Conservation (phyloP, 352 stramenopile species). For the Phytophthora sojae region DNA sequence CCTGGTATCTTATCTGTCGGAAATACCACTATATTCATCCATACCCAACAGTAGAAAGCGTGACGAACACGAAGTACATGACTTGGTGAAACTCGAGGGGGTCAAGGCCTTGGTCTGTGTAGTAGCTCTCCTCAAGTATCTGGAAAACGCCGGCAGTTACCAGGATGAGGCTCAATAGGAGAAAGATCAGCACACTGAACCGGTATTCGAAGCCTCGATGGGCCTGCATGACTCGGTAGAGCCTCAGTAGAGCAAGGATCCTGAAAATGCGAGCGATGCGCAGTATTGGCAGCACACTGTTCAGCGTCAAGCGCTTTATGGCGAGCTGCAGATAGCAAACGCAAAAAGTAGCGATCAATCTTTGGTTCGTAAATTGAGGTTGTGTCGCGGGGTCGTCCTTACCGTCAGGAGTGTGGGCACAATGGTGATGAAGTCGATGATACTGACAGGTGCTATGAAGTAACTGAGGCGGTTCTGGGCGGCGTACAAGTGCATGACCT, state of each 20-base stretch:
- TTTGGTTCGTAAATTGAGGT: not conserved
- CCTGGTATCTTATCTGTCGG: too few species aligned
- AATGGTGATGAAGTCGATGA: conserved; percentile 73
- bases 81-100: conserved; percentile 66
- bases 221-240: conserved; percentile 66
- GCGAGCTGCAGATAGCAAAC: conserved; percentile 35
- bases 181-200: conserved; percentile 63
- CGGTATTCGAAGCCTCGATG: conserved; percentile 72
- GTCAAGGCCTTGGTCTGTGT: conserved; percentile 35
- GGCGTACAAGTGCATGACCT: conserved; percentile 53
- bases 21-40: too few species aligned
- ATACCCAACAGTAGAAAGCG: conserved; percentile 68
- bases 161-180: conserved; percentile 65
- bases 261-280: conserved; percentile 66
- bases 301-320: conserved; percentile 43
- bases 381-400: not conserved
- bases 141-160: conserved; percentile 66
- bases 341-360: not conserved
- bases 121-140: conserved; percentile 65
- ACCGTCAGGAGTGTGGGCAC: conserved; percentile 51
- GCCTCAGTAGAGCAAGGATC: conserved; percentile 58
- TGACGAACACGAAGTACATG: conserved; percentile 79
- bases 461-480: conserved; percentile 49
- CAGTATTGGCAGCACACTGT: conserved; percentile 48
- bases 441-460: conserved; percentile 54